Conservation (phyloP, 2,329 filamentous ascomycete species). For the Stagonosporopsis cucurbitacearum region DNA sequence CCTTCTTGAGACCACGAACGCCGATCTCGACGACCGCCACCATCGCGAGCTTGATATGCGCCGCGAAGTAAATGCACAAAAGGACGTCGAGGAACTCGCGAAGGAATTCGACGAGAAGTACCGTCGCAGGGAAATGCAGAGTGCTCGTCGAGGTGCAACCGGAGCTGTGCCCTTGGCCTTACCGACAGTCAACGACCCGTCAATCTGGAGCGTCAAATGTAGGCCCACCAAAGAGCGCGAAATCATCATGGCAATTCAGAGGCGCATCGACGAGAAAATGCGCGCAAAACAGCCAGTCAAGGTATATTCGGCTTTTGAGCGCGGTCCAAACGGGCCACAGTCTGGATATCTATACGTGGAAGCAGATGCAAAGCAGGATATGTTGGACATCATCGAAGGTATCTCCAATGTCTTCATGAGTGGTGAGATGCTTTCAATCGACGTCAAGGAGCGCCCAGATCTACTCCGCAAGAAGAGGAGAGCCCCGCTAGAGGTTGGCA, state of each 20-base stretch:
- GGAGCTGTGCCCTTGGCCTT: slow-evolving; percentile 67
- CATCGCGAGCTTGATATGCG: slow-evolving; percentile 94
- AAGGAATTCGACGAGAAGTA: slow-evolving; percentile 83
- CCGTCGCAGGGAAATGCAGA: slow-evolving; percentile 66
- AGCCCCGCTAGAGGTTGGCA: slow-evolving; percentile 78
- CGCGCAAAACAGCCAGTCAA: slow-evolving; percentile 80
- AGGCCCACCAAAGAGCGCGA: slow-evolving; percentile 96
- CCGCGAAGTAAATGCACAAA: slow-evolving; percentile 82
- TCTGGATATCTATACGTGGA: slow-evolving; percentile 96
- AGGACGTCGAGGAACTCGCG: slow-evolving; percentile 94
- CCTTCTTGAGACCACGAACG: slow-evolving; percentile 76
- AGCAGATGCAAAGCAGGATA: slow-evolving; percentile 84
- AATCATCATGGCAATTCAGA: slow-evolving; percentile 85
- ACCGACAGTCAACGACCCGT: slow-evolving; percentile 92
- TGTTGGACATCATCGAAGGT: slow-evolving; percentile 80
- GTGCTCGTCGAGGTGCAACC: slow-evolving; percentile 37
- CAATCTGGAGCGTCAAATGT: slow-evolving; percentile 92
- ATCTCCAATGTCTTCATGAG: slow-evolving; percentile 90
- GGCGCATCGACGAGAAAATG: slow-evolving; percentile 80
- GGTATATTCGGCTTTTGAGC: slow-evolving; percentile 91
- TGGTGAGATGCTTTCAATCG: slow-evolving; percentile 84
- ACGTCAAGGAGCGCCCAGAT: slow-evolving; percentile 97
- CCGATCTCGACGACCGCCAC: slow-evolving; percentile 85
- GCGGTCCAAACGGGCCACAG: slow-evolving; percentile 76
- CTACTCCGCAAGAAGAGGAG: slow-evolving; percentile 90